A percentile compares a stretch with the other conserved stretches of the same genome.
Evolutionary conservation across 192 early-diverging fungal genomes (phyloP).

Genomic region (Funneliformis geosporum): DNA sequence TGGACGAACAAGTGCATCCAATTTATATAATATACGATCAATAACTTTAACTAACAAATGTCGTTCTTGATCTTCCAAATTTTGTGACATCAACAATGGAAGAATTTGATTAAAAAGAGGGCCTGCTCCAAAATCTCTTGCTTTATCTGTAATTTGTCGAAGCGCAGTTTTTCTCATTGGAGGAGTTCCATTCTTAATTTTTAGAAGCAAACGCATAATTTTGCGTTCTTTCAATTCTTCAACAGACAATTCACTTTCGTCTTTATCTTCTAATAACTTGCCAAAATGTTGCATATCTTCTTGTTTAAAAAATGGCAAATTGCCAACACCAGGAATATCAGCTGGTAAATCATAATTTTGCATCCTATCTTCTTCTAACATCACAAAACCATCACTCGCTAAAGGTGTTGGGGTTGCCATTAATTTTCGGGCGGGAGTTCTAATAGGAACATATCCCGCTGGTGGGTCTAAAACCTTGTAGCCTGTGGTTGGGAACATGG

Average conservation of each 20-base stretch:
- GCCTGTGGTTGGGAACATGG: slow-evolving; percentile 86
- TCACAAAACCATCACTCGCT: slow-evolving; percentile 79
- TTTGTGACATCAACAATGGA: slow-evolving; percentile 94
- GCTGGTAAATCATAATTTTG: slow-evolving; percentile 68
- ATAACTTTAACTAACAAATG: slow-evolving; percentile 98
- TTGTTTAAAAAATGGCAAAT: slow-evolving; percentile 90
- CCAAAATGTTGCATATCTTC: slow-evolving; percentile 99
- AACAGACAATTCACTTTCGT: slow-evolving; percentile 77
- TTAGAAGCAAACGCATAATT: slow-evolving; percentile 92
- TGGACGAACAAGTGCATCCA: slow-evolving; percentile 94
- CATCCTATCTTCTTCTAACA: slow-evolving; percentile 75
- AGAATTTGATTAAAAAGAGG: slow-evolving; percentile 96
- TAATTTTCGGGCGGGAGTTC: slow-evolving; percentile 94
- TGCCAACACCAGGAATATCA: slow-evolving; percentile 87
- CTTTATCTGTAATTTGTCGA: slow-evolving; percentile 95
- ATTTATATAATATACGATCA: slow-evolving; percentile 92
- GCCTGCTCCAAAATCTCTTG: slow-evolving; percentile 90
- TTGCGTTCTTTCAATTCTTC: slow-evolving; percentile 94
- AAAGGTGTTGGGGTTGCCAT: slow-evolving; percentile 92
- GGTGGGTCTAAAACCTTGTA: slow-evolving; percentile 94
- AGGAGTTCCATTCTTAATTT: slow-evolving; percentile 98
- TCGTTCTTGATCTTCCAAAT: slow-evolving; percentile 96
- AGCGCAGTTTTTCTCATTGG: slow-evolving; percentile 91
- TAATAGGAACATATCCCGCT: slow-evolving; percentile 84
- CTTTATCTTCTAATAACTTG: slow-evolving; percentile 81